Evolutionary conservation across 2,329 filamentous ascomycete genomes (phyloP).

Genomic region (Pseudomassariella vexata): DNA sequence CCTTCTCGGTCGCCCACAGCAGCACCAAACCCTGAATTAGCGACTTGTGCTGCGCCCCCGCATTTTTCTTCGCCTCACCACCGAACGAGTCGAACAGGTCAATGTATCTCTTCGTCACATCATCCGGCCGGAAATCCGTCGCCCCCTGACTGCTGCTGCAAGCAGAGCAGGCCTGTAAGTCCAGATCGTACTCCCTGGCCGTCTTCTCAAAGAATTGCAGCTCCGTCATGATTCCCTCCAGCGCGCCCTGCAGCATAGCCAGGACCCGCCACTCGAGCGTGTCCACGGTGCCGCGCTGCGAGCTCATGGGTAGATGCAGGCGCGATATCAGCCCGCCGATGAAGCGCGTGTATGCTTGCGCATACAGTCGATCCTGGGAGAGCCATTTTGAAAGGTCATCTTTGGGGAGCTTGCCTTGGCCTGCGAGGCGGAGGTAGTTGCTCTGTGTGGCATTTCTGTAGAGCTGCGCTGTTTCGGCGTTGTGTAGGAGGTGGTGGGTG

Average conservation of each 20-base stretch:
- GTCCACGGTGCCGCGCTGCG: slow-evolving; percentile 3
- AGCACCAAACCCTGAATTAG: slow-evolving; percentile 62
- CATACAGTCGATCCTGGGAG: slow-evolving; percentile 25
- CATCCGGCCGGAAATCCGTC: slow-evolving; percentile 16
- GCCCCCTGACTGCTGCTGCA: slow-evolving; percentile 8
- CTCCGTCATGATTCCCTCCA: slow-evolving; percentile 19
- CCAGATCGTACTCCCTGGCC: slow-evolving; percentile 17
- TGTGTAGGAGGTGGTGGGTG: slow-evolving; percentile 12
- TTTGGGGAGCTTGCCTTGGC: slow-evolving; percentile 18
- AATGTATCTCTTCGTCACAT: slow-evolving; percentile 18
- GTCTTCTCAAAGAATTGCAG: slow-evolving; percentile 22
- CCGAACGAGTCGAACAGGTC: slow-evolving; percentile 23
- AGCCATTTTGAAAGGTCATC: slow-evolving; percentile 21
- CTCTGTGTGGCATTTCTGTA: slow-evolving; percentile 20
- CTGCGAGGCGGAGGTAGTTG: slow-evolving; percentile 20
- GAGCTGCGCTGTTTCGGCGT: slow-evolving; percentile 13
- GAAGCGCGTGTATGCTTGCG: slow-evolving; percentile 24
- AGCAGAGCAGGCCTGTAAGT: slow-evolving; percentile 14
- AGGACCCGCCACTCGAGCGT: slow-evolving; percentile 21
- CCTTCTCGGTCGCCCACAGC: slow-evolving; percentile 72
- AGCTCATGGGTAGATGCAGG: slow-evolving; percentile 15
- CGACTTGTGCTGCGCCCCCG: slow-evolving; percentile 10
- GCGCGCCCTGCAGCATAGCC: slow-evolving; percentile 18
- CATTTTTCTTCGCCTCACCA: slow-evolving; percentile 3
- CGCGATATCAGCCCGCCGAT: slow-evolving; percentile 23